Evolutionary conservation across 371 early-diverging fungal species (phyloP).

Genomic region (Mortierella sp.): DNA sequence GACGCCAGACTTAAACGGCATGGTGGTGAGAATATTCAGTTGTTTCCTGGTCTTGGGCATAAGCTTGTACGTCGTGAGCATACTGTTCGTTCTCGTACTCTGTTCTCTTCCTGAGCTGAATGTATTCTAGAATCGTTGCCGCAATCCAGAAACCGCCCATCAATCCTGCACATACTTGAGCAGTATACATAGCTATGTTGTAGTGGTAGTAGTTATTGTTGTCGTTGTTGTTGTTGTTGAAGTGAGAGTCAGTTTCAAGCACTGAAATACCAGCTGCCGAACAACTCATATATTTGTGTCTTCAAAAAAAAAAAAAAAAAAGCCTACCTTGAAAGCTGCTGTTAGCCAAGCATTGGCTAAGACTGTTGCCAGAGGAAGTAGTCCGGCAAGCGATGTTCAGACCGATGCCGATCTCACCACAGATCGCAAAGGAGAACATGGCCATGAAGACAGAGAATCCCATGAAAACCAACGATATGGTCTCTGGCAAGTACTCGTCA

Average conservation of each 20-base stretch:
- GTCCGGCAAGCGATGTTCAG: conserved; percentile 25
- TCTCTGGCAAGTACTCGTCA: conserved; percentile 20
- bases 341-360: conserved; percentile 8
- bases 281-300: too few relatives aligned
- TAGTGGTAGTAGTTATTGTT: too few relatives aligned
- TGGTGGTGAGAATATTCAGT: not conserved
- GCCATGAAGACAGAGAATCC: conserved; percentile 10
- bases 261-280: too few relatives aligned
- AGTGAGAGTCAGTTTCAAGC: not conserved
- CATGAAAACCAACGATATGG: conserved; percentile 16
- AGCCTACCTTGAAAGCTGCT: conserved; percentile 22
- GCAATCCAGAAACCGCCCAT: conserved; percentile 48
- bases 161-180: conserved; percentile 37
- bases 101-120: conserved; percentile 29
- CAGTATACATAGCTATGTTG: conserved; percentile 26
- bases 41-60: not conserved
- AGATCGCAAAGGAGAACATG: conserved; percentile 34
- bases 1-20: not conserved
- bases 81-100: conserved; percentile 9
- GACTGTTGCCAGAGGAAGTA: not conserved
- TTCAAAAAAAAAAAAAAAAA: not conserved
- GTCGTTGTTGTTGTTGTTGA: not conserved
- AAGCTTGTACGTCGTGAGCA: not conserved
- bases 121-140: conserved; percentile 11
- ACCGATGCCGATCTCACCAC: conserved; percentile 46